A percentile compares a stretch with the other conserved stretches of the same genome.
These are phyloP conservation scores for Litchi chinensis DNA, from an alignment of 345 rosid species.

Conservation along the genomic window DNA sequence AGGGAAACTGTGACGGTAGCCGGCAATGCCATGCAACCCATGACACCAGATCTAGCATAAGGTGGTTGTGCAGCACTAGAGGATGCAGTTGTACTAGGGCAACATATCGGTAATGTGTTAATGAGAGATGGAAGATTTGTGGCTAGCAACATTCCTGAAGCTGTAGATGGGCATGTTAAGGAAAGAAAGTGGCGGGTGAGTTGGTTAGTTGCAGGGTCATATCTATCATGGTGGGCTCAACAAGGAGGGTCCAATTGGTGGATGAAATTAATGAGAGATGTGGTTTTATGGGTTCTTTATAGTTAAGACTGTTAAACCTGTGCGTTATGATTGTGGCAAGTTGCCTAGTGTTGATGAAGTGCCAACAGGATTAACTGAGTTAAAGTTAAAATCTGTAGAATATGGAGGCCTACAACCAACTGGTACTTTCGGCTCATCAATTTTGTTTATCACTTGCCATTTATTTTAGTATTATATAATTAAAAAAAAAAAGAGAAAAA, in stretches of 20 bases:
- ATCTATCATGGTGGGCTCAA: constrained; percentile 40
- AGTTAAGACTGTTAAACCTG: not conserved
- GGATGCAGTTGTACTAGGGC: constrained; percentile 35
- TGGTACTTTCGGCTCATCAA: too few relatives aligned
- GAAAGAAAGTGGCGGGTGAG: constrained; percentile 43
- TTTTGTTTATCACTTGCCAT: too few relatives aligned
- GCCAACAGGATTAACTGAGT: too few relatives aligned
- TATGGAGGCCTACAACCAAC: too few relatives aligned
- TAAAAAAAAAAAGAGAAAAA: too few relatives aligned
- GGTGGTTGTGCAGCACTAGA: constrained; percentile 31
- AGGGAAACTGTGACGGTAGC: constrained; percentile 40
- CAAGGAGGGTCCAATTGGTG: constrained; percentile 34
- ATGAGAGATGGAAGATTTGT: constrained; percentile 7
- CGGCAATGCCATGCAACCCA: constrained; percentile 55
- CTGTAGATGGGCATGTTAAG: constrained; percentile 22
- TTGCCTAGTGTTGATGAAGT: constrained; percentile 18
- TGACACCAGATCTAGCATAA: constrained; percentile 49
- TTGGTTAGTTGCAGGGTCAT: constrained; percentile 27
- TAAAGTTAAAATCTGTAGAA: too few relatives aligned
- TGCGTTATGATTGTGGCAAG: constrained; percentile 40
- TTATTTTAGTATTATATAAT: too few relatives aligned
- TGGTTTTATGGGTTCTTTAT: constrained; percentile 21
- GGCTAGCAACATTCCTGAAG: constrained; percentile 8
- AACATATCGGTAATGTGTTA: constrained; percentile 31
- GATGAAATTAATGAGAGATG: constrained; percentile 37